phyloP scores from a whole-genome alignment of 2,329 filamentous ascomycete species.

The Talaromyces sp. region DNA sequence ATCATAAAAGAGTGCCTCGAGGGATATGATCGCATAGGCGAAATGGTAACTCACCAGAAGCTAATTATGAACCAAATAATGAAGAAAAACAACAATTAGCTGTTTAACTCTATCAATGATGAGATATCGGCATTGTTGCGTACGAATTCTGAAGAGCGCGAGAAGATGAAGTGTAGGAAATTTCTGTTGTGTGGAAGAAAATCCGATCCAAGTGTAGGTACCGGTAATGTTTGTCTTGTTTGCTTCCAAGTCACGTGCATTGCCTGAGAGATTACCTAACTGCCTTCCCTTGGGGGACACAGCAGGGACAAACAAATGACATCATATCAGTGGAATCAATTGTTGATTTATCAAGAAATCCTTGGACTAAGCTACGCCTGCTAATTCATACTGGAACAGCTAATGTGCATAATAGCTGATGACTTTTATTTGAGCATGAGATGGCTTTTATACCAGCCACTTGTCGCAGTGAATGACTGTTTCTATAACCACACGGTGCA shows the following conservation, averaged over 20 bases:
- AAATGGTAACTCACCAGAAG: constrained; percentile 1
- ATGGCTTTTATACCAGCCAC: too few relatives aligned
- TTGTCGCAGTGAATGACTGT: neutral
- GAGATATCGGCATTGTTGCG: neutral
- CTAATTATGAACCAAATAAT: neutral
- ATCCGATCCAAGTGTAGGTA: neutral
- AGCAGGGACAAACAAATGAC: too few relatives aligned
- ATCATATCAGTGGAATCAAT: too few relatives aligned
- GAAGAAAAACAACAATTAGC: neutral
- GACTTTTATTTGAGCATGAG: too few relatives aligned
- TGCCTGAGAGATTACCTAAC: too few relatives aligned
- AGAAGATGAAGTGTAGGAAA: neutral
- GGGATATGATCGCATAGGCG: neutral
- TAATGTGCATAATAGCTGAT: too few relatives aligned
- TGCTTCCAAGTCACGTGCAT: neutral
- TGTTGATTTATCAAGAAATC: too few relatives aligned
- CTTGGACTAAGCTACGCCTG: too few relatives aligned
- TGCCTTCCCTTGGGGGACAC: too few relatives aligned
- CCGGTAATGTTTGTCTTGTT: constrained; percentile 12
- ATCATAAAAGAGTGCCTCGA: constrained; percentile 19
- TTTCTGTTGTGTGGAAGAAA: constrained; percentile 1
- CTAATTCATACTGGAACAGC: too few relatives aligned
- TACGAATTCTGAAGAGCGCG: neutral
- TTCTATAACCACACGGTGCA: too few relatives aligned
- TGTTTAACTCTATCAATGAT: too few relatives aligned